Conservation (phyloP, 352 stramenopile genomes). For the Phytophthora fragariae region DNA sequence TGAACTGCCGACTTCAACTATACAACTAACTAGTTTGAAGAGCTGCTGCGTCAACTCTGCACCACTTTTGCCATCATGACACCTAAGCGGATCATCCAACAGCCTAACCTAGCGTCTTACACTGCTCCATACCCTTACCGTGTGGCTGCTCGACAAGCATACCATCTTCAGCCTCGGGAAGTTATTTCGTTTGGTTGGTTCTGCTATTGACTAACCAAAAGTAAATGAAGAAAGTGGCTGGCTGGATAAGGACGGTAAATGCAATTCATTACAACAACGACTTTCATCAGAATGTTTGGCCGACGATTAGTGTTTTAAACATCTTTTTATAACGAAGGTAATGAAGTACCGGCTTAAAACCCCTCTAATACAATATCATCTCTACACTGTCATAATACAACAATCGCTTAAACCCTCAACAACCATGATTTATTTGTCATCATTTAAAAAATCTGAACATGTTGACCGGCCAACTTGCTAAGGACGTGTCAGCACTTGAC, state of each 20-base stretch:
- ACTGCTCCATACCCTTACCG: conserved; percentile 7
- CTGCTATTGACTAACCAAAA: conserved; percentile 9
- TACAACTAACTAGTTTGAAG: no score
- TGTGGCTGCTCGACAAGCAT: conserved; percentile 15
- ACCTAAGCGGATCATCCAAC: no score
- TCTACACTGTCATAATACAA: no score
- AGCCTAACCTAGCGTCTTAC: neutral
- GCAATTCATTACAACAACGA: neutral
- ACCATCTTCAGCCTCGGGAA: conserved; percentile 9
- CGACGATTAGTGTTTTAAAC: conserved; percentile 3
- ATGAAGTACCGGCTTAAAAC: neutral
- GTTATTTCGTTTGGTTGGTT: conserved; percentile 15
- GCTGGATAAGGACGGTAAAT: neutral
- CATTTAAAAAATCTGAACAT: no score
- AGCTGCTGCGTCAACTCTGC: no score
- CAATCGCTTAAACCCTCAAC: no score
- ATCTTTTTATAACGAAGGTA: neutral
- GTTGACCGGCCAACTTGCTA: no score
- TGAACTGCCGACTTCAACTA: no score
- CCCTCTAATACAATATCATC: neutral
- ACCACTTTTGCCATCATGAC: no score
- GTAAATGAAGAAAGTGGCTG: neutral
- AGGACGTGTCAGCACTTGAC: no score
- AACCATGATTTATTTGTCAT: no score
- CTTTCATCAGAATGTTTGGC: conserved; percentile 3